Evolutionary conservation across 306 rosid genomes (phyloP), one percentile per base, ranked within the genome.

Genomic region (Quercus mongolica): DNA sequence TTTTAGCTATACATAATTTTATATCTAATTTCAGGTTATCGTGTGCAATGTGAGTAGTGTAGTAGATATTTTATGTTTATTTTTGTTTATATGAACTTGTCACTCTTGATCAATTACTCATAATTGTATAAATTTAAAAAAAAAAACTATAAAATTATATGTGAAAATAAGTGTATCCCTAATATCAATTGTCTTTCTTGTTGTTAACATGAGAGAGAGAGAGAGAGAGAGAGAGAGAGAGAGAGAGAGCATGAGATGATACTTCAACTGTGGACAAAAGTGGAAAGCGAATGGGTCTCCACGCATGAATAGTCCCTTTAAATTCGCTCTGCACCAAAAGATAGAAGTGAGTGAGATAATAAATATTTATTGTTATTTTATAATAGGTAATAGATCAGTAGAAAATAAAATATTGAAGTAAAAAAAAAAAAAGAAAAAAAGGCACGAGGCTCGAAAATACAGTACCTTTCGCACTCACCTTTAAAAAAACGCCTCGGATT

Each of bases 401-500:
- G 41, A 58, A 14, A 63, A 7, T 6, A 6, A 0, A 46, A 3
- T 5, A 26, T 25, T 2, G 74, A 25, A 63, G n/a, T 69, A 25
- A 1, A 2, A 21, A 41, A 28, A 20, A 2, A n/a, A 31, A 21
- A 21, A 21, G 0, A 84, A 26, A 61, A 71, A 51, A 52, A 31
- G 82, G 86, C 86, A 67, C 84, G 87, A 83, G 80, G 87, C 82
- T 87, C 87, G 80, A 87, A 81, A 78, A 71, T 6, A 75, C 82
- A 72, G 80, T 71, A 62, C 28, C 88, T 78, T 80, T 82, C 85
- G 81, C 86, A 76, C 71, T 87, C 81, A 84, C 56, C 85, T 82
- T 83, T 82, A 74, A 76, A 74, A 76, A 33, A 86, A 76, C 41
- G 63, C 88, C 83, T 79, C 81, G 75, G 61, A 79, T 79, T 84